Evolutionary conservation across 352 stramenopile genomes (phyloP).

Genomic region (Thalassiosira sp.): DNA sequence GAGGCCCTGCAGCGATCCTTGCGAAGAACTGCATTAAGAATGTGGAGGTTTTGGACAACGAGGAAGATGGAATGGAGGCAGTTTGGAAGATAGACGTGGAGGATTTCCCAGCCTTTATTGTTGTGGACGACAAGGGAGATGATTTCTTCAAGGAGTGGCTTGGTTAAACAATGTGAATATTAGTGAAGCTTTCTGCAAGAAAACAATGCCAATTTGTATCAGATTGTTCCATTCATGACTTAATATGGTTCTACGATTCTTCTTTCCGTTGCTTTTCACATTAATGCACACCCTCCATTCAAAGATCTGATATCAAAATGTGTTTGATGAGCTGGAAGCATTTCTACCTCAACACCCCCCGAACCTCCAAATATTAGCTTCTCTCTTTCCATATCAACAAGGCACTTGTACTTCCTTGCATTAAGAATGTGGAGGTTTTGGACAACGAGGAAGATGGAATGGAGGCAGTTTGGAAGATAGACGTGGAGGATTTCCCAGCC

Average conservation of each 20-base stretch:
- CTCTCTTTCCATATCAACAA: constrained; percentile 67
- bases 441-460: constrained; percentile 90
- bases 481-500: constrained; percentile 89
- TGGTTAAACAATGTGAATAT: constrained; percentile 60
- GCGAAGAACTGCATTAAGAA: constrained; percentile 90
- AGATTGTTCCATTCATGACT: too few relatives aligned
- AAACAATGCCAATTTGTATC: too few relatives aligned
- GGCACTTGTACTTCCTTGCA: constrained; percentile 82
- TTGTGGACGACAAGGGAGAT: constrained; percentile 89
- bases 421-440: constrained; percentile 89
- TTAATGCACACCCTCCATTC: constrained; percentile 38
- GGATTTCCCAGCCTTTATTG: constrained; percentile 90
- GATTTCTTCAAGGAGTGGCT: constrained; percentile 89
- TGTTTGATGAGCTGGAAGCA: constrained; percentile 48
- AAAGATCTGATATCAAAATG: constrained; percentile 37
- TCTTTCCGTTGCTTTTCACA: constrained; percentile 41
- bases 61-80: constrained; percentile 90
- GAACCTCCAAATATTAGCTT: constrained; percentile 69
- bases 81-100: constrained; percentile 91
- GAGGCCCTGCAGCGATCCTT: constrained; percentile 87
- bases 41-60: constrained; percentile 88
- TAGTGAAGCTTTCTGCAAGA: not conserved
- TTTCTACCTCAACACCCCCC: constrained; percentile 63
- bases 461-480: constrained; percentile 91
- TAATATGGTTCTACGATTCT: too few relatives aligned